phyloP scores from a whole-genome alignment of 2,329 filamentous ascomycete species.

The Shiraia bambusicola region DNA sequence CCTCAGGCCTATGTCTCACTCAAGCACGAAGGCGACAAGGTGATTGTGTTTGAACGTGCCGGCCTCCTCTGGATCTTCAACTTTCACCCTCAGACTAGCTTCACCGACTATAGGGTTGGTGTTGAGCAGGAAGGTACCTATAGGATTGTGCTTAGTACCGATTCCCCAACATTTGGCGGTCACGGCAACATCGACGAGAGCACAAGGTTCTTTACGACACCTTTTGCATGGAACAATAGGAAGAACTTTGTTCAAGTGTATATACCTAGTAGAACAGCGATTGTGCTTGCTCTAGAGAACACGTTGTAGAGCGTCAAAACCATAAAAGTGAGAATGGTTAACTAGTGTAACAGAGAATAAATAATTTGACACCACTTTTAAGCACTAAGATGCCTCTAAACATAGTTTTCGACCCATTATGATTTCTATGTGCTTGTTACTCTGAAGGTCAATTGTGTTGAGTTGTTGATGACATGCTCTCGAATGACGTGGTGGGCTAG shows the following conservation, averaged over 20 bases:
- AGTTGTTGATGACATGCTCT: too few relatives aligned
- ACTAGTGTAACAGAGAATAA: too few relatives aligned
- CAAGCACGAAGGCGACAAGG: slow-evolving; percentile 92
- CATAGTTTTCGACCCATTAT: too few relatives aligned
- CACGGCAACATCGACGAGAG: slow-evolving; percentile 72
- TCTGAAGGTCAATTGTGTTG: too few relatives aligned
- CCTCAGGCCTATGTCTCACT: slow-evolving; percentile 88
- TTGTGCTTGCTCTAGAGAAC: slow-evolving; percentile 57
- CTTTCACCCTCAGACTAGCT: slow-evolving; percentile 83
- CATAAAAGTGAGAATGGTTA: too few relatives aligned
- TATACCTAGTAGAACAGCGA: slow-evolving; percentile 76
- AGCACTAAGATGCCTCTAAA: too few relatives aligned
- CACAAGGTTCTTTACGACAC: slow-evolving; percentile 90
- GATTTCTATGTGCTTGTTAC: too few relatives aligned
- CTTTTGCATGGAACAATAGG: slow-evolving; percentile 84
- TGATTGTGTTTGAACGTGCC: slow-evolving; percentile 91
- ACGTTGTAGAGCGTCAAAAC: slow-evolving; percentile 19
- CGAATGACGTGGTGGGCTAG: too few relatives aligned
- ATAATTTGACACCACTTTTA: too few relatives aligned
- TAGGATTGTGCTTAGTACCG: slow-evolving; percentile 79
- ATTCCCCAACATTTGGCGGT: slow-evolving; percentile 76
- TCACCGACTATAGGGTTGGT: slow-evolving; percentile 88
- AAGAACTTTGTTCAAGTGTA: slow-evolving; percentile 94
- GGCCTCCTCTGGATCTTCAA: slow-evolving; percentile 95
- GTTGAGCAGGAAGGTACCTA: slow-evolving; percentile 85